phyloP scores from a whole-genome alignment of 2,329 filamentous ascomycete species.

The Cytospora piceae region DNA sequence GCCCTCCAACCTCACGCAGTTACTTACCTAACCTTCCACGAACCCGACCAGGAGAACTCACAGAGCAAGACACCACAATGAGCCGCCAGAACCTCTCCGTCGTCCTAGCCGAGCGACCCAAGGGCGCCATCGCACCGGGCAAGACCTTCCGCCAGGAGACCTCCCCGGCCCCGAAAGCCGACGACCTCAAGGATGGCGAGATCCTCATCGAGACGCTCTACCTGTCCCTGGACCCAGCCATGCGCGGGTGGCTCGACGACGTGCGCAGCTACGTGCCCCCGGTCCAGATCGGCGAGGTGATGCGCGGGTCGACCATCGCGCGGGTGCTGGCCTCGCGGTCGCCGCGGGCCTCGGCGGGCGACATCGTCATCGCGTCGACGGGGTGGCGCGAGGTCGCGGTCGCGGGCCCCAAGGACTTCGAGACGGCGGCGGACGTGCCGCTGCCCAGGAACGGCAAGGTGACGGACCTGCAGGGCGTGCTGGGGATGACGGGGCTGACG shows the following conservation, averaged over 20 bases:
- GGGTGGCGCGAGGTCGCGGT: conserved; percentile 65
- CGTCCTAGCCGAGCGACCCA: conserved; percentile 67
- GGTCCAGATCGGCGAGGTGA: conserved; percentile 61
- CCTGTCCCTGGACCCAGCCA: conserved; percentile 65
- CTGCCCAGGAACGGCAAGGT: conserved; percentile 35
- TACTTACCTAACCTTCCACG: not conserved
- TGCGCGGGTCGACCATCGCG: conserved; percentile 60
- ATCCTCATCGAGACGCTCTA: conserved; percentile 56
- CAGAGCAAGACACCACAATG: conserved; percentile 7
- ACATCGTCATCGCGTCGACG: conserved; percentile 52
- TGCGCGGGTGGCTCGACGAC: conserved; percentile 64
- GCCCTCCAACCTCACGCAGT: not conserved
- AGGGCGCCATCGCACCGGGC: conserved; percentile 62
- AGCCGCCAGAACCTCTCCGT: conserved; percentile 27
- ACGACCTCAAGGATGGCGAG: conserved; percentile 53
- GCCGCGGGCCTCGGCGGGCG: conserved; percentile 50
- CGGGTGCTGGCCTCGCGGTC: conserved; percentile 55
- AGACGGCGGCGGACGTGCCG: conserved; percentile 31
- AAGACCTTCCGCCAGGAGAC: conserved; percentile 64
- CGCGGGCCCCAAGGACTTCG: conserved; percentile 48
- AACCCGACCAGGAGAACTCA: not conserved
- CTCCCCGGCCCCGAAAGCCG: conserved; percentile 53
- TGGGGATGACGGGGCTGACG: conserved; percentile 65
- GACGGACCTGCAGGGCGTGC: conserved; percentile 58
- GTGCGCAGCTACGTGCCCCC: conserved; percentile 58